These are phyloP conservation scores for Fraxinus excelsior DNA, from an alignment of 257 asterid genomes.

Conservation along the genomic window DNA sequence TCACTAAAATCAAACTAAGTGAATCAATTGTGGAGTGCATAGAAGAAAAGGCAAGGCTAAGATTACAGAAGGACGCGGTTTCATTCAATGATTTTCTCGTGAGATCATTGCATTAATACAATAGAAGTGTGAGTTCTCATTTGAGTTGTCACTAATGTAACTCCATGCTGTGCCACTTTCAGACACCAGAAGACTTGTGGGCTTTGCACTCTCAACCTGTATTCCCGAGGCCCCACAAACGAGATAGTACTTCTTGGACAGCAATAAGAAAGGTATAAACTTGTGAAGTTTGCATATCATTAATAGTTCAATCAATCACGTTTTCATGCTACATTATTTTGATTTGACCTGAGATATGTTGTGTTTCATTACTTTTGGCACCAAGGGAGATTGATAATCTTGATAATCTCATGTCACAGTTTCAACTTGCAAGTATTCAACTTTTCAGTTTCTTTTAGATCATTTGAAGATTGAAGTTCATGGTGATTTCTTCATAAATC, in stretches of 20 bases:
- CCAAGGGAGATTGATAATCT: not conserved
- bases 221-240: conserved; percentile 81
- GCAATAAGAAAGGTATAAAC: conserved; percentile 76
- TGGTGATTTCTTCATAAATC: not conserved
- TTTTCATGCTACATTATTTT: not conserved
- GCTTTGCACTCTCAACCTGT: conserved; percentile 83
- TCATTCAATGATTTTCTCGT: conserved; percentile 17
- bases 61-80: not conserved
- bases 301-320: not conserved
- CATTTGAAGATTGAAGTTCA: not conserved
- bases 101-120: conserved; percentile 21
- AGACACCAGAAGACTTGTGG: conserved; percentile 98
- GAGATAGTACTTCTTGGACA: conserved; percentile 62
- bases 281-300: conserved; percentile 10
- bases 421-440: not conserved
- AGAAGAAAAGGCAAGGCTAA: conserved; percentile 4
- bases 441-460: not conserved
- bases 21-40: conserved; percentile 12
- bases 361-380: too few species aligned
- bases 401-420: not conserved
- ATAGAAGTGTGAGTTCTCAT: conserved; percentile 16
- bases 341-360: not conserved
- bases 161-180: conserved; percentile 37
- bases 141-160: conserved; percentile 34
- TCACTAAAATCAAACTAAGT: conserved; percentile 16